Base-by-base conservation (phyloP, 169 alveolate species). In the Theileria annulata region DNA sequence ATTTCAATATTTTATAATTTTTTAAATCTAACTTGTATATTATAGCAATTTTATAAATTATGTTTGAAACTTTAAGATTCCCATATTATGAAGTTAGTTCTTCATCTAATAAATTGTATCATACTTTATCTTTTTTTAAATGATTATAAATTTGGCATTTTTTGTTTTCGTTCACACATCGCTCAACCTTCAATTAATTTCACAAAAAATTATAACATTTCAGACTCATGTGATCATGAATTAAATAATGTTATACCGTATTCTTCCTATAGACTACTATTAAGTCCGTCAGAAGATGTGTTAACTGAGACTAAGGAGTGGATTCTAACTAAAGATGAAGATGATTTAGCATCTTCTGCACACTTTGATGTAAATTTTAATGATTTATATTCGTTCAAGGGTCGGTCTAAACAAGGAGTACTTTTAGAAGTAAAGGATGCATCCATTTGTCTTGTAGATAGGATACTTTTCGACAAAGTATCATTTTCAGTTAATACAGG, bases 381-480 rank as follows among this genome's bases (percentile, higher is more conserved):
- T 27, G 54, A 51, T 51, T 19, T 70, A 9, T 70, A 35, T 51
- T 59, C 77, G 9, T 70, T 59, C 15, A 67, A 47, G 10, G 8
- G 74, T 8, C 37, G 28, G 1, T 63, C 47, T 21, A 72, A 67
- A 5, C 25, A 42, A 28, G 79, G 87, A n/a, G 70, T 74, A 17
- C 37, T 83, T 19, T 23, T 83, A 28, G 81, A 71, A 0, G 82
- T 83, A 33, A 67, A 47, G 2, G 49, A 75, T 66, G 76, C 73
- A 31, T 59, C 85, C 28, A 21, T 83, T 31, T 83, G 87, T 77
- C 23, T 49, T 21, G 80, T 75, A n/a, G 88, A 71, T 27, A 73
- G 90, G 47, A 80, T 76, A 13, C 47, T 90, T 47, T 84, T 90
- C 63, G 90, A 59, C 58, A 90, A 90, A 42, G 75, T 90, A n/a